Base-by-base conservation (phyloP, 169 alveolate genomes). In the Cryptosporidium sp. region DNA sequence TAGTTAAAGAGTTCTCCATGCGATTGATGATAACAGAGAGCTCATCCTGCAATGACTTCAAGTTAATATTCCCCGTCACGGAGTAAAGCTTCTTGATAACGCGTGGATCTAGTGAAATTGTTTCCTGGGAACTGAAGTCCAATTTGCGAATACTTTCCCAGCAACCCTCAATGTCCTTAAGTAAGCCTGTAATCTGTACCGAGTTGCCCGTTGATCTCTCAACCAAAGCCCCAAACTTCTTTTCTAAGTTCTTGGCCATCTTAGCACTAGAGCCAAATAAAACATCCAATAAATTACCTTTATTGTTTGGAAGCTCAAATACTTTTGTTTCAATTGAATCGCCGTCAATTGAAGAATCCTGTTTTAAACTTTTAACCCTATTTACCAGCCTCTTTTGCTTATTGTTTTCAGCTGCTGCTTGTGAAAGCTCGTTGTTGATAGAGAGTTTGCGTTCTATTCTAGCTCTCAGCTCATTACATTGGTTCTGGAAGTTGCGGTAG, bases 271-370 rank as follows among this genome's bases (percentile, higher is more conserved):
- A 80, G 26, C 75, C 75, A 26, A 80, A 80, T 41, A 80, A 65
- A 4, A 58, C 89, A 8, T 80, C 89, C 68, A 80, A 26, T n/a
- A 80, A 26, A 59, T 80, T 80, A 26, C 89, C 89, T 10, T 67
- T 80, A 26, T 80, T 80, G 41, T 62, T 80, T 80, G 89, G 89
- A 35, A 80, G 75, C n/a, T 80, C 89, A 80, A 61, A 80, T 16
- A n/a, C 41, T 26, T 35, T 58, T n/a, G 80, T 61, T 39, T 62
- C 75, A 29, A 80, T 43, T 2, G 73, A 62, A 7, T 50, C 68
- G 18, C 9, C 31, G 29, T 62, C 75, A 61, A 80, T 62, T 8
- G 89, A 26, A 61, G 35, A 26, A 23, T 65, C 75, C 21, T 80
- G 89, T 43, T 80, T 80, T 29, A 80, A 80, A n/a, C 50, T 21